These are phyloP conservation scores for Blastobotrys persicus DNA, from an alignment of 1,139 yeast genomes.

Conservation along the genomic window DNA sequence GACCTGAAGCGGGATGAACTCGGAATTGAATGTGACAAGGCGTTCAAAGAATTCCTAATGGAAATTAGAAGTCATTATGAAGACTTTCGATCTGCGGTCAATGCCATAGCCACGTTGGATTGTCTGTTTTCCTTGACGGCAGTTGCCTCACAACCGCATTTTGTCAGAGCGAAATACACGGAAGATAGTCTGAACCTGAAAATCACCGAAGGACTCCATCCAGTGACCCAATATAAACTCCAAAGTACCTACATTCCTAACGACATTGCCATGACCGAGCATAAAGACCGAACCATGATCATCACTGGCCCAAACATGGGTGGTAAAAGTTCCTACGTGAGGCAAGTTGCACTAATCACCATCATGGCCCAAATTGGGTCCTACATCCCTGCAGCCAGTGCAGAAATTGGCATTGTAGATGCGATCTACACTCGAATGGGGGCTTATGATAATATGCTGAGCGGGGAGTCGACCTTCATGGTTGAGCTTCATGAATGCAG, in stretches of 20 bases:
- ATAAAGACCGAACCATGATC: conserved; percentile 49
- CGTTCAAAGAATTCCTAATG: conserved; percentile 52
- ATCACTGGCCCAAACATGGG: conserved; percentile 97
- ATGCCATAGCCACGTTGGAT: conserved; percentile 61
- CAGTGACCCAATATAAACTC: conserved; percentile 62
- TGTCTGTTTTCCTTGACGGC: conserved; percentile 71
- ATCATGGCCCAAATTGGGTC: conserved; percentile 91
- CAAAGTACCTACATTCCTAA: conserved; percentile 60
- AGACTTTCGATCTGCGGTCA: conserved; percentile 50
- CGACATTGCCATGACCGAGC: conserved; percentile 50
- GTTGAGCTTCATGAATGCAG: conserved; percentile 68
- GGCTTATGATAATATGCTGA: conserved; percentile 64
- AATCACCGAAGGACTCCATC: conserved; percentile 67
- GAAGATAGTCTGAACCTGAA: conserved; percentile 53
- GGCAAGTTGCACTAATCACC: conserved; percentile 83
- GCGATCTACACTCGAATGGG: conserved; percentile 59
- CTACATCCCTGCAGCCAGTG: conserved; percentile 66
- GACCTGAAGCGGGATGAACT: conserved; percentile 62
- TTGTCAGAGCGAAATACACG: conserved; percentile 53
- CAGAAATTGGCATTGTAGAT: conserved; percentile 57
- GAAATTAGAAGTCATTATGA: conserved; percentile 49
- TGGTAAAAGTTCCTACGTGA: conserved; percentile 85
- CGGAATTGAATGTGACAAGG: conserved; percentile 51
- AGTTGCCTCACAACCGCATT: conserved; percentile 51
- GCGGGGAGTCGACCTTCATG: conserved; percentile 74